These are phyloP conservation scores for Mucor racemosus DNA, from an alignment of 371 early-diverging fungal genomes.

Conservation along the genomic window DNA sequence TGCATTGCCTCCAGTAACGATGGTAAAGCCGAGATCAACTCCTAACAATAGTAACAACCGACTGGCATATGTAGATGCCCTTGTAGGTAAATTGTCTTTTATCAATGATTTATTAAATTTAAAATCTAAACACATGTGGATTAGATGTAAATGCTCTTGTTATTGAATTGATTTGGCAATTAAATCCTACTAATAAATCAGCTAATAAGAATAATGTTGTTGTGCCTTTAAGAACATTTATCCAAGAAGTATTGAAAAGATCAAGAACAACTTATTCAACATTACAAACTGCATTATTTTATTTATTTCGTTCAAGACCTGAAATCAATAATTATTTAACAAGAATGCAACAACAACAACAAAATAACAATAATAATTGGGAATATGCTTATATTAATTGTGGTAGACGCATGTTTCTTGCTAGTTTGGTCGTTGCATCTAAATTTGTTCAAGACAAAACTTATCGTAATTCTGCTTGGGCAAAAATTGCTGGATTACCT, in stretches of 20 bases:
- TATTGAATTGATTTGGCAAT: conserved; percentile 61
- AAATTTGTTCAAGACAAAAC: conserved; percentile 82
- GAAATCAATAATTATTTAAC: conserved; percentile 27
- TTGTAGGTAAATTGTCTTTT: conserved; percentile 25
- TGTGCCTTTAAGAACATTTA: conserved; percentile 69
- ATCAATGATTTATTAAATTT: neutral
- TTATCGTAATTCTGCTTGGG: conserved; percentile 83
- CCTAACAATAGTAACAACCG: conserved; percentile 27
- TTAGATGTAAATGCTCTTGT: conserved; percentile 62
- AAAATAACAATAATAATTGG: conserved; percentile 13
- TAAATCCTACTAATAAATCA: neutral
- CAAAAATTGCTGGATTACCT: conserved; percentile 78
- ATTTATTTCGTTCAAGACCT: conserved; percentile 61
- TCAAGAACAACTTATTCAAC: conserved; percentile 81
- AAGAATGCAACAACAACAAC: conserved; percentile 24
- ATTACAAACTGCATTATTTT: conserved; percentile 74
- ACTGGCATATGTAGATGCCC: conserved; percentile 36
- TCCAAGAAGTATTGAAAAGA: conserved; percentile 76
- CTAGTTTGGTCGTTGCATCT: conserved; percentile 76
- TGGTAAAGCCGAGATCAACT: conserved; percentile 9
- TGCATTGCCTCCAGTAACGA: neutral
- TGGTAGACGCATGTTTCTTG: conserved; percentile 82
- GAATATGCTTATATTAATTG: conserved; percentile 56
- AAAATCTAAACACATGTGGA: neutral
- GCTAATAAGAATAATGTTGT: conserved; percentile 14